Base-by-base conservation (phyloP, 305 asterid genomes). In the Fraxinus paxiana region DNA sequence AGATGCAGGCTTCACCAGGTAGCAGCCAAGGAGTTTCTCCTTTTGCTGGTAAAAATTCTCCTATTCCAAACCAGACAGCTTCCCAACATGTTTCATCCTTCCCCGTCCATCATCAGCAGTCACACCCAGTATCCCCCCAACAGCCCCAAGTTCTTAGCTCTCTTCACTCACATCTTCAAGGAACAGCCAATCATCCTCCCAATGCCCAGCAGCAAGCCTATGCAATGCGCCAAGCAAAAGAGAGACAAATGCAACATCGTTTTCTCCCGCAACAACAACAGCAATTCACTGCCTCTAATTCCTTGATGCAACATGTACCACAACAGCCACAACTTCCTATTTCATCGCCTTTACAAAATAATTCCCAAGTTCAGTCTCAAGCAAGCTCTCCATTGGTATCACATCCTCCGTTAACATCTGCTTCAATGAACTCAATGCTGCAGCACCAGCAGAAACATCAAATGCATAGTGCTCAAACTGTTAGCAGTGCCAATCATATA, bases 1-100 rank as follows among this genome's bases (percentile, higher is more conserved):
- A 91, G 87, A 87, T 87, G 90, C 96, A 88, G 85, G 91, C 43
- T 56, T 84, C 96, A 75, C 92, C 92, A 67, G 92, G 91, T 80
- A 92, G 83, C 88, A 87, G 86, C 88, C 95, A 90, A 75, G 95
- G 89, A 72, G 87, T 83, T 18, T 79, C 97, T 81, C 90, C 91
- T 80, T 90, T 87, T 83, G 89, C 93, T 43, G 94, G 93, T 80
- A 81, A 84, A 48, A 85, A 85, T 84, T 82, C 90, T 73, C 79
- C 94, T 61, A 82, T 82, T 18, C 85, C 95, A 48, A 87, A 83
- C 85, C 92, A 85, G 86, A 78, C 89, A 10, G 78, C 82, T 59
- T 82, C 90, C 82, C 87, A 91, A 80, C 82, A 85, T 34, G 93
- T 88, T 70, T 73, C 90, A 9, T 85, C 94, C 67, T 56, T 6